A percentile compares a stretch with the other conserved stretches of the same genome.
phyloP scores from a whole-genome alignment of 371 early-diverging fungal genomes.

The Mortierella sp. region DNA sequence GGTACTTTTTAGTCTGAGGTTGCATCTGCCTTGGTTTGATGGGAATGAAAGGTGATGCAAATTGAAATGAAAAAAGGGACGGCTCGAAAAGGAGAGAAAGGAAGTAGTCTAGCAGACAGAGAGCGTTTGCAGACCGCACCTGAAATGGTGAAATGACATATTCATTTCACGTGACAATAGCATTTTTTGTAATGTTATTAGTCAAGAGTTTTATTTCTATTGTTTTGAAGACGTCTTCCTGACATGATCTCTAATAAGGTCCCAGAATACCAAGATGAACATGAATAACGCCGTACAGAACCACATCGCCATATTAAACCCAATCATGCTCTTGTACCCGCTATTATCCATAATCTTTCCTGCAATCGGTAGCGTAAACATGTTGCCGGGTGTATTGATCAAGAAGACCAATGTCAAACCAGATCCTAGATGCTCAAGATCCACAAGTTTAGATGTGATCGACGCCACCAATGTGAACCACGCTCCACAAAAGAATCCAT shows the following conservation, averaged over 20 bases:
- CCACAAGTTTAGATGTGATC: conserved; percentile 65
- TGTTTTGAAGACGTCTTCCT: background rate
- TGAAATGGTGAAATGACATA: no score
- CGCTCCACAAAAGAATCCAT: conserved; percentile 71
- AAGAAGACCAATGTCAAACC: conserved; percentile 69
- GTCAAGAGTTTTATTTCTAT: background rate
- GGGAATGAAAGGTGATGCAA: background rate
- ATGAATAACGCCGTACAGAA: conserved; percentile 16
- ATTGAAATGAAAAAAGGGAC: background rate
- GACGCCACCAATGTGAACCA: conserved; percentile 69
- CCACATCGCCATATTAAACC: conserved; percentile 47
- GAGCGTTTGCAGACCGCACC: no score
- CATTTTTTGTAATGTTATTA: no score
- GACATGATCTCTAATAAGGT: conserved; percentile 5
- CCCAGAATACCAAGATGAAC: conserved; percentile 35
- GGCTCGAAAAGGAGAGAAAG: background rate
- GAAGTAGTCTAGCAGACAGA: no score
- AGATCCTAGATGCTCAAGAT: conserved; percentile 64
- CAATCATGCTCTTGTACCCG: conserved; percentile 54
- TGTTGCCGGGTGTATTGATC: conserved; percentile 68
- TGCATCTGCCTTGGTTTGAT: conserved; percentile 44
- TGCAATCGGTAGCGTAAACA: conserved; percentile 72
- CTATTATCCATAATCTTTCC: conserved; percentile 61
- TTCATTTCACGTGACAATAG: background rate
- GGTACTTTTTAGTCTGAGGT: conserved; percentile 75